phyloP scores from a whole-genome alignment of 2,329 filamentous ascomycete species.

The Colletotrichum kahawae region DNA sequence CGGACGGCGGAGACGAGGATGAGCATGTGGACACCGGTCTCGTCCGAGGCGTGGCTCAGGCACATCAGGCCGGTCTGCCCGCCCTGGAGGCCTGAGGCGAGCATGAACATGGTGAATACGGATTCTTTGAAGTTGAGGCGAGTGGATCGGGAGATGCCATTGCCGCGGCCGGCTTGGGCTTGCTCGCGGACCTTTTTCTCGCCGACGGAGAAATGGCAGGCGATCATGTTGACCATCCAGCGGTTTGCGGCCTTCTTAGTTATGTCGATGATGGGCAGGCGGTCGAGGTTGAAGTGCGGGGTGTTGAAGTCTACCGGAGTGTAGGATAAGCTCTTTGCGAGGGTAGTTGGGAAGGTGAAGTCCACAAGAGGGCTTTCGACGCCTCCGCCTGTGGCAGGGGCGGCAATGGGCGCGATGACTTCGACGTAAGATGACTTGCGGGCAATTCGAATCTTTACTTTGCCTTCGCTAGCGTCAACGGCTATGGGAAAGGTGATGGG shows the following conservation, averaged over 20 bases:
- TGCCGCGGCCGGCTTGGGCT: slow-evolving; percentile 18
- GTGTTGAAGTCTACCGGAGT: slow-evolving; percentile 43
- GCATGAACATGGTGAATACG: slow-evolving; percentile 51
- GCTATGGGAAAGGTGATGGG: slow-evolving; percentile 46
- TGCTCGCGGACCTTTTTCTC: slow-evolving; percentile 42
- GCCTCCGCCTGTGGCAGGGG: slow-evolving; percentile 23
- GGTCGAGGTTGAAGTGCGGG: slow-evolving; percentile 49
- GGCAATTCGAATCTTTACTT: slow-evolving; percentile 44
- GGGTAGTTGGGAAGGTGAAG: slow-evolving; percentile 41
- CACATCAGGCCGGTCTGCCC: slow-evolving; percentile 49
- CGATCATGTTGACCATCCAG: slow-evolving; percentile 46
- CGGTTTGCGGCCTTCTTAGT: slow-evolving; percentile 33
- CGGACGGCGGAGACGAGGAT: slow-evolving; percentile 47
- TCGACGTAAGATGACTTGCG: slow-evolving; percentile 51
- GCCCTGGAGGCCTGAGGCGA: slow-evolving; percentile 49
- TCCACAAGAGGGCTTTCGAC: slow-evolving; percentile 25
- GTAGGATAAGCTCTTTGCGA: slow-evolving; percentile 26
- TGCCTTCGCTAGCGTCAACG: slow-evolving; percentile 35
- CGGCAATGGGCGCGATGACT: slow-evolving; percentile 40
- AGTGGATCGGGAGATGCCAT: slow-evolving; percentile 30
- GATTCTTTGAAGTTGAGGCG: slow-evolving; percentile 55
- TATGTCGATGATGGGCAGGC: slow-evolving; percentile 46
- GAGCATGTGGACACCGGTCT: slow-evolving; percentile 45
- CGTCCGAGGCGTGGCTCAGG: slow-evolving; percentile 36
- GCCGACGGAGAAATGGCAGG: slow-evolving; percentile 44